Evolutionary conservation across 2,329 filamentous ascomycete genomes (phyloP).

Genomic region (Calonectria hawksworthii): DNA sequence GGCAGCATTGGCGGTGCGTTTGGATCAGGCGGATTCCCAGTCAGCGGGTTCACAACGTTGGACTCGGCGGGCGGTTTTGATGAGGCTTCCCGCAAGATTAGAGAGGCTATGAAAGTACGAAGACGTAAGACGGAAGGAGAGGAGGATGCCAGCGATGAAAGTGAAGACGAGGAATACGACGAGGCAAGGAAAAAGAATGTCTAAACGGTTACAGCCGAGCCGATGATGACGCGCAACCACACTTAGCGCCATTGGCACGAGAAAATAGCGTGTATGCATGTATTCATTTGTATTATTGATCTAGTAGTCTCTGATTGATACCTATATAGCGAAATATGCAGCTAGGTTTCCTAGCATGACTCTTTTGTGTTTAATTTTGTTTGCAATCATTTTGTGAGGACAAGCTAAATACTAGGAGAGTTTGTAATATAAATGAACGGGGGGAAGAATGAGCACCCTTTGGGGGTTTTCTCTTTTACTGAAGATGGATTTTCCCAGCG

Average conservation of each 20-base stretch:
- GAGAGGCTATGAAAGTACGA: conserved; percentile 81
- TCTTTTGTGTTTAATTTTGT: neutral
- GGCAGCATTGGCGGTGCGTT: conserved; percentile 76
- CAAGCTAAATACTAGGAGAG: neutral
- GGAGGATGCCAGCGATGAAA: conserved; percentile 55
- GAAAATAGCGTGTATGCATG: conserved; percentile 22
- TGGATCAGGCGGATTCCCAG: conserved; percentile 72
- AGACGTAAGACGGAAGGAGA: conserved; percentile 66
- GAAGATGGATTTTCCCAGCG: too few relatives aligned
- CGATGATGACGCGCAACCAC: neutral
- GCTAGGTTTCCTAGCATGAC: conserved; percentile 1
- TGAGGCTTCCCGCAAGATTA: conserved; percentile 86
- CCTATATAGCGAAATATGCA: conserved; percentile 8
- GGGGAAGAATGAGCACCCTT: neutral
- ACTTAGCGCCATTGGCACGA: neutral
- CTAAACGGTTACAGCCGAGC: conserved; percentile 24
- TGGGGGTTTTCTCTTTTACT: too few relatives aligned
- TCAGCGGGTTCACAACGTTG: conserved; percentile 78
- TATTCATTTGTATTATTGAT: conserved; percentile 32
- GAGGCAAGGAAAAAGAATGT: conserved; percentile 60
- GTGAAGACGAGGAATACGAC: conserved; percentile 58
- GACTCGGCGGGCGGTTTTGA: conserved; percentile 81
- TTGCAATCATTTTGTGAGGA: neutral
- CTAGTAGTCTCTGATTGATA: neutral
- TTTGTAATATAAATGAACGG: neutral